These are phyloP conservation scores for Boletus subparvulus DNA, from an alignment of 768 basidiomycete species.

Conservation along the genomic window DNA sequence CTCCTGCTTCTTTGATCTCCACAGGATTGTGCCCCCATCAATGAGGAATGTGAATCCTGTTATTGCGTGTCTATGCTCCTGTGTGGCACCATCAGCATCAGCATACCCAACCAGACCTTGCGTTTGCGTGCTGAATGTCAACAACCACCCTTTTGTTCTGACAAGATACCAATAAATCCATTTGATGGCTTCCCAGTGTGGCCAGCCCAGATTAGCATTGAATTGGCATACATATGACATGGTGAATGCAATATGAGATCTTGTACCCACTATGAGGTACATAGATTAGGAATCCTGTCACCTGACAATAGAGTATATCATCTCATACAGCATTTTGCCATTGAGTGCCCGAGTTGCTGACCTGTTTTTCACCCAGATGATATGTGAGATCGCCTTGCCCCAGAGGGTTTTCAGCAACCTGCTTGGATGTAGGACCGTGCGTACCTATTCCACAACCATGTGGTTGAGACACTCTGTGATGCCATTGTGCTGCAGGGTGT, in stretches of 20 bases:
- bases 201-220: not conserved
- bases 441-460: constrained; percentile 15
- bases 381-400: constrained; percentile 20
- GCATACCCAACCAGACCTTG: not conserved
- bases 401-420: constrained; percentile 20
- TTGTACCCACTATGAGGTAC: not conserved
- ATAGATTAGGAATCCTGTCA: not conserved
- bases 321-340: too few relatives aligned
- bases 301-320: not conserved
- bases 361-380: constrained; percentile 21
- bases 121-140: not conserved
- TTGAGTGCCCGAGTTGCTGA: not conserved
- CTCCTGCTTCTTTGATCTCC: constrained; percentile 5
- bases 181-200: too few relatives aligned
- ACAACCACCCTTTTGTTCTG: not conserved
- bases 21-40: not conserved
- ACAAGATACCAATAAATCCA: constrained; percentile 15
- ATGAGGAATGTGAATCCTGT: constrained; percentile 3
- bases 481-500: constrained; percentile 29
- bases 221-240: not conserved
- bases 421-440: constrained; percentile 15
- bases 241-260: too few relatives aligned
- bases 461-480: constrained; percentile 27
- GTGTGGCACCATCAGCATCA: not conserved
- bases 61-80: constrained; percentile 3